Conservation (phyloP, 2,329 filamentous ascomycete species). For the Stagonosporopsis chrysanthemi region DNA sequence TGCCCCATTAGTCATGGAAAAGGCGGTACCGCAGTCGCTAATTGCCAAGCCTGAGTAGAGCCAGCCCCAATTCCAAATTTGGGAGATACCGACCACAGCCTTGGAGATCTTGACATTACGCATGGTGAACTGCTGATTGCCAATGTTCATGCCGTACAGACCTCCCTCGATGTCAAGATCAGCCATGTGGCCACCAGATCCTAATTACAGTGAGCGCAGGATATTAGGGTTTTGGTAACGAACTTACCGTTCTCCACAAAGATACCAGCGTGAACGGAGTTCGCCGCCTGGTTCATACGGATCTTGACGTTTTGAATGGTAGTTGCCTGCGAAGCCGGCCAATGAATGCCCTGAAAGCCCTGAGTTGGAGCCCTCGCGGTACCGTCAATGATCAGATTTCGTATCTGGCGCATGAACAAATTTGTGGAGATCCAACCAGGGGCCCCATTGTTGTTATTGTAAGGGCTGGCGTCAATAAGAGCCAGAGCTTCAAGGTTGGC, state of each 20-base stretch:
- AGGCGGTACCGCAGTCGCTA: conserved; percentile 61
- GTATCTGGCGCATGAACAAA: conserved; percentile 70
- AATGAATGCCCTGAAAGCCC: conserved; percentile 58
- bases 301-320: conserved; percentile 58
- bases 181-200: conserved; percentile 57
- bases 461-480: conserved; percentile 66
- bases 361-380: conserved; percentile 57
- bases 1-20: conserved; percentile 57
- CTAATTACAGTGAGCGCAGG: conserved; percentile 19
- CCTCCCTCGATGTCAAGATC: conserved; percentile 57
- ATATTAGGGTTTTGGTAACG: not conserved
- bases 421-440: conserved; percentile 62
- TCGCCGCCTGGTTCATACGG: conserved; percentile 49
- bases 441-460: conserved; percentile 47
- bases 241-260: conserved; percentile 54
- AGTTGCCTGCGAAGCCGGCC: conserved; percentile 57
- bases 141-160: conserved; percentile 52
- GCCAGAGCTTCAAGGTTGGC: conserved; percentile 62
- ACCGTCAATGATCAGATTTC: conserved; percentile 70
- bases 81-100: conserved; percentile 62
- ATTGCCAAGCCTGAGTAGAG: conserved; percentile 61
- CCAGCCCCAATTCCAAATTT: conserved; percentile 70
- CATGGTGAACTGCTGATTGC: conserved; percentile 65
- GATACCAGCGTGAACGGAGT: conserved; percentile 59
- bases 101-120: conserved; percentile 63